These are phyloP conservation scores for Rubia occidens DNA, from an alignment of 305 asterid genomes.

Conservation along the genomic window DNA sequence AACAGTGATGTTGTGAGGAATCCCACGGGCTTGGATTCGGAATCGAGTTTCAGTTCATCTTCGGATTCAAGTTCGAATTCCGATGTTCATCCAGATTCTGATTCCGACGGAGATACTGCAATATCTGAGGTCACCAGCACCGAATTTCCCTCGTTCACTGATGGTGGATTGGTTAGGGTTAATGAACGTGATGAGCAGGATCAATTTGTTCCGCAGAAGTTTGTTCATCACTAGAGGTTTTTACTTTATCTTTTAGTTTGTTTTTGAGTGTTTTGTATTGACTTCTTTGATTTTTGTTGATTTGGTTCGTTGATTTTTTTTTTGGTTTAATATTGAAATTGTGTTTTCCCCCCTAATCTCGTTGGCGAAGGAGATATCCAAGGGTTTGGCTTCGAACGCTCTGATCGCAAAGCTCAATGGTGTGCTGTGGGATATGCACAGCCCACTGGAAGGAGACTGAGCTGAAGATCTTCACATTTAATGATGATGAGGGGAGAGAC, in stretches of 20 bases:
- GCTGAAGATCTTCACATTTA: conserved; percentile 64
- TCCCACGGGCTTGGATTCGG: too few species aligned
- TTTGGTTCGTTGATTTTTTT: background rate
- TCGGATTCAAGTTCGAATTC: too few species aligned
- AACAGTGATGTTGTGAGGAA: too few species aligned
- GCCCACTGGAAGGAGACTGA: conserved; percentile 20
- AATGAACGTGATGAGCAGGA: conserved; percentile 23
- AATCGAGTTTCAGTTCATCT: too few species aligned
- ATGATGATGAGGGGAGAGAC: conserved; percentile 54
- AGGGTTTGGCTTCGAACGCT: conserved; percentile 5
- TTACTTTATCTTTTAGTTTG: too few species aligned
- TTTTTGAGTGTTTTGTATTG: too few species aligned
- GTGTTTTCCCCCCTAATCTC: conserved; percentile 22
- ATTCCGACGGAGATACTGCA: conserved; percentile 34
- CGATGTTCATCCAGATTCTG: too few species aligned
- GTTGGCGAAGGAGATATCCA: conserved; percentile 16
- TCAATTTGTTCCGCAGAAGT: conserved; percentile 28
- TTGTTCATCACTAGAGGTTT: conserved; percentile 1
- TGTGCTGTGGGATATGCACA: conserved; percentile 7
- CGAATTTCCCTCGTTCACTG: background rate
- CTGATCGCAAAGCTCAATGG: conserved; percentile 1
- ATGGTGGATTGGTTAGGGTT: conserved; percentile 16
- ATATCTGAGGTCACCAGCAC: conserved; percentile 19
- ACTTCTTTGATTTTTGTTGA: background rate
- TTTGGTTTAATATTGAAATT: background rate